These are phyloP conservation scores for Pseudognaphalium luteoalbum DNA, from an alignment of 129 eudicot genomes.

Conservation along the genomic window DNA sequence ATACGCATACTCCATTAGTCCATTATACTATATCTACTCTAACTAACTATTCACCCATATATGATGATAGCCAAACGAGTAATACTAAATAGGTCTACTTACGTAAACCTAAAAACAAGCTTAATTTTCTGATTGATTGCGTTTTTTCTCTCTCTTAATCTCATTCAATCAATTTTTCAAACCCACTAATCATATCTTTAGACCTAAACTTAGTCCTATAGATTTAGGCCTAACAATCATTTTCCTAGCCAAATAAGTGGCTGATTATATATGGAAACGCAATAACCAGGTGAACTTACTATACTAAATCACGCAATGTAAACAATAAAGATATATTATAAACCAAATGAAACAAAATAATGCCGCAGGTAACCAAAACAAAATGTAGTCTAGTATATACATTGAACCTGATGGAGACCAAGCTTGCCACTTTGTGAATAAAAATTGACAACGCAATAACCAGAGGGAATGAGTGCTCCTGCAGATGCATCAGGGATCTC, in stretches of 20 bases:
- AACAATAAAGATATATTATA: not conserved
- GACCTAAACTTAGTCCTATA: too few relatives aligned
- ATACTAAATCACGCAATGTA: not conserved
- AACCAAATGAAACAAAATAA: not conserved
- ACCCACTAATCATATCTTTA: too few relatives aligned
- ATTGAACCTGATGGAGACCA: constrained; percentile 90
- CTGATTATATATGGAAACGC: not conserved
- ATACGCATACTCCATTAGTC: not conserved
- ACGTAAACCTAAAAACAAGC: too few relatives aligned
- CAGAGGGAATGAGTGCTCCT: constrained; percentile 52
- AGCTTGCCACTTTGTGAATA: constrained; percentile 64
- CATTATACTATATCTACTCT: not conserved
- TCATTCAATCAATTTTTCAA: too few relatives aligned
- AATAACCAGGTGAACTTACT: not conserved
- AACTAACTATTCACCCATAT: too few relatives aligned
- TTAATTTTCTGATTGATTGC: too few relatives aligned
- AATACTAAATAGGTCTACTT: too few relatives aligned
- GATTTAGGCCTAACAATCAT: too few relatives aligned
- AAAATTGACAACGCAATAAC: constrained; percentile 73
- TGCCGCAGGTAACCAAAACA: not conserved
- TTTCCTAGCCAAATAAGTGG: too few relatives aligned
- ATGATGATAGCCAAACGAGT: too few relatives aligned
- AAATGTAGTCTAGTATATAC: not conserved
- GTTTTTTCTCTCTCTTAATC: too few relatives aligned
- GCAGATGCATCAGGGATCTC: not conserved